Evolutionary conservation across 257 asterid species (phyloP), one percentile per base, ranked within the genome.

Genomic region (Primulina huaijiensis): DNA sequence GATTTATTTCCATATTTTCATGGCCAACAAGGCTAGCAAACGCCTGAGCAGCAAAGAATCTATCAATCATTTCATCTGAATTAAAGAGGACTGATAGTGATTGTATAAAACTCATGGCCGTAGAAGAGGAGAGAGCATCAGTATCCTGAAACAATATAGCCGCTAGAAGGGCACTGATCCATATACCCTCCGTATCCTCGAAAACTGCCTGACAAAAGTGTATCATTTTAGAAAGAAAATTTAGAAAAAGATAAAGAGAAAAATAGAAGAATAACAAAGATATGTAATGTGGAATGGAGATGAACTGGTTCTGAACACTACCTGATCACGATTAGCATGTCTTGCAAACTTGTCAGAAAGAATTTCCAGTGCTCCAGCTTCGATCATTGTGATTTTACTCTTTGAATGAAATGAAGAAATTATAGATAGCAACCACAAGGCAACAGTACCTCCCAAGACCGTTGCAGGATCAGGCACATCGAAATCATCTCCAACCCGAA

Each of bases 1-100:
- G 88, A 82, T 82, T 86, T 71, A 85, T 85, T 62, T 77, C 82
- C 74, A 71, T 83, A 80, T 83, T 81, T 66, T 87, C 83, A 77
- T 89, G 92, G 74, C 79, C 62, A 76, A 85, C 90, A 72, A 92
- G 88, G 74, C 95, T 89, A 59, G 92, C 87, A 81, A 88, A 78
- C 65, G 96, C 95, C 81, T 89, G 98, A 66, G 97, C 97, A 74
- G 95, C 92, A 68, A 92, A 89, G 77, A 72, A 88, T 72, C 81
- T 82, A 76, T 83, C 90, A 20, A 79, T 85, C 77, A 88, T 79
- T 85, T 92, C 88, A 64, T 81, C 90, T 0, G 95, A 88, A 74
- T 84, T 85, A 72, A 89, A 77, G 72, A 89, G 82, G 79, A 64
- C 69, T 14, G 82, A 70, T 74, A 89, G 90, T 40, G 84, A 77